Evolutionary conservation across 495 filamentous ascomycete species (phyloP), one percentile per base, ranked within the genome.

Genomic region (Delitschia confertaspora): DNA sequence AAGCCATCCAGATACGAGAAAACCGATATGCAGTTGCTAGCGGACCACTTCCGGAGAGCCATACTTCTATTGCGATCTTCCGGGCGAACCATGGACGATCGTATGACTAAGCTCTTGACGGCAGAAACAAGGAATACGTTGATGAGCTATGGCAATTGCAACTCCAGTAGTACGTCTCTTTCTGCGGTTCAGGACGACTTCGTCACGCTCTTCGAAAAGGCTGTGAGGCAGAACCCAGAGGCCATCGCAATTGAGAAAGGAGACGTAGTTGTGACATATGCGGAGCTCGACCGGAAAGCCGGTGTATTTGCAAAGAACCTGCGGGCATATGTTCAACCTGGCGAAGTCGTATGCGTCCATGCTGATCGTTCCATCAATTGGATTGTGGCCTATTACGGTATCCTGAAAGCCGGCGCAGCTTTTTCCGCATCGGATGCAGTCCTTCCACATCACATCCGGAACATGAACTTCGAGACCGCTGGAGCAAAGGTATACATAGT

Each of bases 341-440:
- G 37, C 5, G 37, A 42, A 8, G 30, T 48, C 20, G 45, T 48
- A 6, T 48, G 45, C 21, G 45, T 48, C 4, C 31, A 48, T n/a
- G 45, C 45, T 19, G 45, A 48, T 30, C 25, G 45, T 8, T 41
- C 45, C 8, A 34, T 48, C 6, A 27, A 48, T 19, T 48, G 45
- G 45, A 48, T 48, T n/a, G 18, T 48, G 21, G 45, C 45, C 3
- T 41, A 41, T 3, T 48, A 48, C 16, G 45, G 11, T 5, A 38
- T 48, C 8, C 37, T 48, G 18, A 48, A 48, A 35, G 27, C 45
- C 6, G 45, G 45, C 11, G 45, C 10, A 3, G 21, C 36, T 1
- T 48, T 41, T 29, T 48, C 27, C 18, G 27, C 45, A 6, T 16
- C 35, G 7, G 30, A 23, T 8, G 24, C 11, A 3, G 33, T 9